Evolutionary conservation across 2,329 filamentous ascomycete species (phyloP).

Genomic region (Fusarium austroafricanum): DNA sequence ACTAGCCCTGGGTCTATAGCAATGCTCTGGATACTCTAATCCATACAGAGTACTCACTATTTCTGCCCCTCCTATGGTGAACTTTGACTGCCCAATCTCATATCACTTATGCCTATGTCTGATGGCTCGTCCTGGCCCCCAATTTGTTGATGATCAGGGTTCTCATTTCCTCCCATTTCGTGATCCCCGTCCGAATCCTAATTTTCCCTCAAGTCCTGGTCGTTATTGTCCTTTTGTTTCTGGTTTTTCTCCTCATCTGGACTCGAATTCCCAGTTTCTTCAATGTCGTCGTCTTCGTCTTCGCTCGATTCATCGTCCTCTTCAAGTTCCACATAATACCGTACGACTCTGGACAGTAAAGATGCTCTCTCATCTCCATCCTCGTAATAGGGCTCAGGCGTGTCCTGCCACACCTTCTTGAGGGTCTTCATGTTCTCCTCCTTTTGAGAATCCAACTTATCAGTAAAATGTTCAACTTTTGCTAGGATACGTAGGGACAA

Average conservation of each 20-base stretch:
- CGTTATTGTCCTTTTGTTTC: not conserved
- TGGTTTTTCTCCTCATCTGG: too few relatives aligned
- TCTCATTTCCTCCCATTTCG: too few relatives aligned
- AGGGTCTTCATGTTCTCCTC: not conserved
- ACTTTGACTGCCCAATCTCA: too few relatives aligned
- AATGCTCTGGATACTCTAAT: not conserved
- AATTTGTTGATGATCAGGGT: too few relatives aligned
- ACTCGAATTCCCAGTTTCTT: too few relatives aligned
- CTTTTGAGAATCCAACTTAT: not conserved
- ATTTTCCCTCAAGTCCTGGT: not conserved
- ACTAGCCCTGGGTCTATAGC: not conserved
- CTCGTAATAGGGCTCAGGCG: constrained; percentile 1
- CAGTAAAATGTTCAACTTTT: not conserved
- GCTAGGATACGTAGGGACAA: not conserved
- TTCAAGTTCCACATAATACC: not conserved
- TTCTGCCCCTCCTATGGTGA: too few relatives aligned
- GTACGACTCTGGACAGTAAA: not conserved
- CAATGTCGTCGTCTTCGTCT: too few relatives aligned
- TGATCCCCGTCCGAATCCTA: not conserved
- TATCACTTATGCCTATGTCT: too few relatives aligned
- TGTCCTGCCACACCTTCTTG: not conserved
- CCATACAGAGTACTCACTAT: not conserved
- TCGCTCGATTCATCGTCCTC: too few relatives aligned
- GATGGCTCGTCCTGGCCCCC: too few relatives aligned
- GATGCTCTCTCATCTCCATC: not conserved